Evolutionary conservation across 192 early-diverging fungal species (phyloP).

Genomic region (Linnemannia elongata): DNA sequence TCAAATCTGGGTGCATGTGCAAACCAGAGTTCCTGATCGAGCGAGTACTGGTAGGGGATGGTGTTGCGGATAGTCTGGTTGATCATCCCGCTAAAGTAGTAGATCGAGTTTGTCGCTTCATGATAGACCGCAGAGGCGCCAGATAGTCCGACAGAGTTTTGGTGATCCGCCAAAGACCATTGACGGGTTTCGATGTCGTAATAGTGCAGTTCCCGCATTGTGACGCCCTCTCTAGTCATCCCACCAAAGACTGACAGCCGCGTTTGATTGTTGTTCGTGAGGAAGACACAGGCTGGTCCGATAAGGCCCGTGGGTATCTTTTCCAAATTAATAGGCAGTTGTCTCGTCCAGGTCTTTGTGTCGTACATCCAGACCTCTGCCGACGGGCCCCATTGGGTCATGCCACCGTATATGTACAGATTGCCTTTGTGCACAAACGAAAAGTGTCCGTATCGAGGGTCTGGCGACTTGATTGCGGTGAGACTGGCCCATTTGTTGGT

Average conservation of each 20-base stretch:
- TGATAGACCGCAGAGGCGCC: constrained; percentile 48
- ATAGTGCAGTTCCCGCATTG: constrained; percentile 25
- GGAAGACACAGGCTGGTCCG: constrained; percentile 22
- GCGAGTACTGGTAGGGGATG: constrained; percentile 36
- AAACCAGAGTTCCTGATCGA: constrained; percentile 50
- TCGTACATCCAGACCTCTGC: constrained; percentile 38
- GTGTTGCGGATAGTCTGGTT: constrained; percentile 43
- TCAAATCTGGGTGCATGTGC: constrained; percentile 35
- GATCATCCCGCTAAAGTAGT: constrained; percentile 57
- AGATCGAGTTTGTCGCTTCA: constrained; percentile 45
- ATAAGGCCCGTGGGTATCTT: background rate
- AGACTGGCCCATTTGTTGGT: constrained; percentile 45
- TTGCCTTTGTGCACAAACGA: constrained; percentile 38
- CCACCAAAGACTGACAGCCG: constrained; percentile 39
- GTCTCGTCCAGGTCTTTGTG: constrained; percentile 21
- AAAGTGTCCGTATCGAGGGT: constrained; percentile 46
- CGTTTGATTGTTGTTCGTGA: constrained; percentile 23
- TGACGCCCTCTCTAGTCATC: constrained; percentile 10
- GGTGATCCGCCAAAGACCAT: constrained; percentile 24
- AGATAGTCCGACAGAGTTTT: constrained; percentile 48
- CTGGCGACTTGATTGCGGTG: background rate
- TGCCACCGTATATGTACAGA: constrained; percentile 49
- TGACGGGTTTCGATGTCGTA: constrained; percentile 5
- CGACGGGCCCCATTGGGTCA: constrained; percentile 5
- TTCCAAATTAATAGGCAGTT: constrained; percentile 5